These are phyloP conservation scores for Suillus variegatus DNA, from an alignment of 768 basidiomycete genomes.

Conservation along the genomic window DNA sequence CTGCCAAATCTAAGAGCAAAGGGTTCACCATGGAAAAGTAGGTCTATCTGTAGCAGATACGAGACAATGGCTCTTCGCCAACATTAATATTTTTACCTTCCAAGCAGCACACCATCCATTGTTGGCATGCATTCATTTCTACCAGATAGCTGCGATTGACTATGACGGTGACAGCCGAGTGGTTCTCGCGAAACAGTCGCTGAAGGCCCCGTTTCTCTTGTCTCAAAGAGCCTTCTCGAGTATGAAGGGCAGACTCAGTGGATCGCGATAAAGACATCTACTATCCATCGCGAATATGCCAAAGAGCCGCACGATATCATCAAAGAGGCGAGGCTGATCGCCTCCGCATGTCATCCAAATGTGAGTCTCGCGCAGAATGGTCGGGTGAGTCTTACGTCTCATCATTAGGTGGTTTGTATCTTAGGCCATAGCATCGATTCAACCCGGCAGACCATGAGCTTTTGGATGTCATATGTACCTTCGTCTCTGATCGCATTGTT, in stretches of 20 bases:
- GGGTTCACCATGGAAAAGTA: not conserved
- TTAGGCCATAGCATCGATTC: slow-evolving; percentile 45
- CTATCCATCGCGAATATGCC: slow-evolving; percentile 43
- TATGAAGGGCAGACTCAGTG: slow-evolving; percentile 12
- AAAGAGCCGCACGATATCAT: slow-evolving; percentile 71
- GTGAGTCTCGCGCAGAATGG: slow-evolving; percentile 30
- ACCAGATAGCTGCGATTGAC: slow-evolving; percentile 1
- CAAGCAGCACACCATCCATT: not conserved
- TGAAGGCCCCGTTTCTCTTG: slow-evolving; percentile 27
- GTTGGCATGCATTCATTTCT: slow-evolving; percentile 11
- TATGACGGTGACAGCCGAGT: not conserved
- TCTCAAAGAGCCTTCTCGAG: slow-evolving; percentile 20
- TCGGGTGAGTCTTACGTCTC: not conserved
- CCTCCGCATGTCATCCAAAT: slow-evolving; percentile 49
- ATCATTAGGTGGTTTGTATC: slow-evolving; percentile 53
- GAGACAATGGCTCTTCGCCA: not conserved
- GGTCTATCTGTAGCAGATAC: not conserved
- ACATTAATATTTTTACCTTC: not conserved
- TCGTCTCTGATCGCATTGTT: slow-evolving; percentile 49
- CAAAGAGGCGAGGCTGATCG: slow-evolving; percentile 60
- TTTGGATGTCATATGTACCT: slow-evolving; percentile 73
- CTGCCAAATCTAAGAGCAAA: not conserved
- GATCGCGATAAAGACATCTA: slow-evolving; percentile 53
- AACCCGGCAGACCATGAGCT: slow-evolving; percentile 43
- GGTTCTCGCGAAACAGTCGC: slow-evolving; percentile 21